These are phyloP conservation scores for Ostreobium quekettii DNA, from an alignment of 139 green algal genomes.

Conservation along the genomic window DNA sequence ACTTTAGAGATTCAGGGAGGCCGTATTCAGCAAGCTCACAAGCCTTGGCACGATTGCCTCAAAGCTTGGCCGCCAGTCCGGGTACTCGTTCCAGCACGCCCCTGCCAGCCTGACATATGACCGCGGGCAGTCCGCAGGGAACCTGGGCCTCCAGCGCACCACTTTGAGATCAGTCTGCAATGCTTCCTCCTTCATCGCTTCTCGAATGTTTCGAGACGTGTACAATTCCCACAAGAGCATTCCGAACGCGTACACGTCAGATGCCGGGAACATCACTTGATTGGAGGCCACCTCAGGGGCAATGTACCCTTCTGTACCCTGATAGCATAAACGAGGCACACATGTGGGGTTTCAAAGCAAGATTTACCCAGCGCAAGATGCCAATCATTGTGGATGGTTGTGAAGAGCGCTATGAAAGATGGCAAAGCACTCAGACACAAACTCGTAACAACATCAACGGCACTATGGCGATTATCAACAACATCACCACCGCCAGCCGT, in stretches of 20 bases:
- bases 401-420: too few species aligned
- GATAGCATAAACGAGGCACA: neutral
- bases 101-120: neutral
- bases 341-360: too few species aligned
- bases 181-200: slow-evolving; percentile 13
- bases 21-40: too few species aligned
- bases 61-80: slow-evolving; percentile 10
- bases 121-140: slow-evolving; percentile 7
- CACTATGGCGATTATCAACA: too few species aligned
- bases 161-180: slow-evolving; percentile 2
- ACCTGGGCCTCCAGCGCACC: slow-evolving; percentile 2
- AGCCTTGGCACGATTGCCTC: slow-evolving; percentile 10
- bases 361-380: too few species aligned
- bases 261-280: slow-evolving; percentile 1
- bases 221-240: slow-evolving; percentile 12
- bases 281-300: slow-evolving; percentile 1
- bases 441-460: too few species aligned
- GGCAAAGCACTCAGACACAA: too few species aligned
- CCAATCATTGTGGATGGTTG: too few species aligned
- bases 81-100: slow-evolving; percentile 17
- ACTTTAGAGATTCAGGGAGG: too few species aligned
- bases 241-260: slow-evolving; percentile 12
- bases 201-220: slow-evolving; percentile 2
- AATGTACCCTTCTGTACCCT: slow-evolving; percentile 11
- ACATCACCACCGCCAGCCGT: too few species aligned